Evolutionary conservation across 2,329 filamentous ascomycete species (phyloP).

Genomic region (Fusarium decemcellulare): DNA sequence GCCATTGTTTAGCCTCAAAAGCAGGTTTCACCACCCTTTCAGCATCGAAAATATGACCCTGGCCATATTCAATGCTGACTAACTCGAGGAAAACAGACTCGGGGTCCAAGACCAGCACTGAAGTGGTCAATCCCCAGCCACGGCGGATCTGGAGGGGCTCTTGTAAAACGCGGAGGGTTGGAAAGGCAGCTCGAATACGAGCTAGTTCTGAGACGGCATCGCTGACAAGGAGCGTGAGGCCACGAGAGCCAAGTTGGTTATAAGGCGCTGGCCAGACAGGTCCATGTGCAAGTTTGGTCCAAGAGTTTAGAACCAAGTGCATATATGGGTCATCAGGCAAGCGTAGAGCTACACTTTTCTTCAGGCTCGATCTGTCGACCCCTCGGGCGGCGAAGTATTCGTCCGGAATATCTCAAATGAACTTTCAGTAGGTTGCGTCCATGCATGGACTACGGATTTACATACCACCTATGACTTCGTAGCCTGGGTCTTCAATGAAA

Average conservation of each 20-base stretch:
- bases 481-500: not conserved
- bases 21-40: not conserved
- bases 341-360: not conserved
- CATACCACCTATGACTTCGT: not conserved
- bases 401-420: not conserved
- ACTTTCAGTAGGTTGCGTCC: not conserved
- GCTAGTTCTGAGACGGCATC: not conserved
- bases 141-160: not conserved
- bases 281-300: not conserved
- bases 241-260: not conserved
- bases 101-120: not conserved
- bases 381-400: not conserved
- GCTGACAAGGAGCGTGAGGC: not conserved
- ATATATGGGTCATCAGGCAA: not conserved
- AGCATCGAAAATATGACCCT: not conserved
- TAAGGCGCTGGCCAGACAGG: not conserved
- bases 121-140: not conserved
- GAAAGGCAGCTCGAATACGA: not conserved
- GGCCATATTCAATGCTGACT: not conserved
- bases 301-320: not conserved
- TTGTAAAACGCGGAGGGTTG: not conserved
- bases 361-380: not conserved
- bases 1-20: not conserved
- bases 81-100: not conserved
- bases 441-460: not conserved